Percentiles rank a stretch among this genome's conserved stretches.
Evolutionary conservation across 257 asterid species (phyloP).

Genomic region (Forsythia viridissima): DNA sequence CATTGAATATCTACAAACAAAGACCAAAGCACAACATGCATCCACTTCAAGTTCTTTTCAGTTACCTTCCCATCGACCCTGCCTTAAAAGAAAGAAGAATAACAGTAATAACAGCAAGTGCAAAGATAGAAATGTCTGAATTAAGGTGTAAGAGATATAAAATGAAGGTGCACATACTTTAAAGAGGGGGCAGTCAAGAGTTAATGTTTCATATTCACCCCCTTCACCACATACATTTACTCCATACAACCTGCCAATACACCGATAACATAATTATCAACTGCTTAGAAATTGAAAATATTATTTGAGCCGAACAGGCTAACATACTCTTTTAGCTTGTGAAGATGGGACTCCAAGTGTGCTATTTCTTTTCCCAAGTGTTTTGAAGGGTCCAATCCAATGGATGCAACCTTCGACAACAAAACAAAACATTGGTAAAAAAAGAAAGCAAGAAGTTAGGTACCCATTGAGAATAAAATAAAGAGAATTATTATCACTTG

Average conservation of each 20-base stretch:
- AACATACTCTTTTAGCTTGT: conserved; percentile 86
- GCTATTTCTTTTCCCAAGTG: conserved; percentile 89
- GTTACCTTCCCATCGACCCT: background rate
- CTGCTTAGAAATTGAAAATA: conserved; percentile 22
- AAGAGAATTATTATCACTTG: background rate
- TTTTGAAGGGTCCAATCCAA: conserved; percentile 87
- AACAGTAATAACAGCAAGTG: background rate
- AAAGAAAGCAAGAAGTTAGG: conserved; percentile 20
- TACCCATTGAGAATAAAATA: background rate
- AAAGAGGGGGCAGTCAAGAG: conserved; percentile 96
- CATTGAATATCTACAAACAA: no score
- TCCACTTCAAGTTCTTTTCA: background rate
- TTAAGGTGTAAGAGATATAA: conserved; percentile 1
- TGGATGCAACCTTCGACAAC: conserved; percentile 77
- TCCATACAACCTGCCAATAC: conserved; percentile 77
- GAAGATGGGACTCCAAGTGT: conserved; percentile 70
- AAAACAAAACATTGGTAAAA: background rate
- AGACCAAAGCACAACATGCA: background rate
- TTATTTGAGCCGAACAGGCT: conserved; percentile 28
- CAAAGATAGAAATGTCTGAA: background rate
- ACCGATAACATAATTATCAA: conserved; percentile 22
- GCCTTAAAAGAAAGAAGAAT: background rate
- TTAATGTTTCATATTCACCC: conserved; percentile 95
- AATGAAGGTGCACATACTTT: conserved; percentile 50
- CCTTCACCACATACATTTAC: conserved; percentile 98